A percentile compares a stretch with the other conserved stretches of the same genome.
These are phyloP conservation scores for Phylloboletellus chloephorus DNA, from an alignment of 1,284 basidiomycete genomes.

Conservation along the genomic window DNA sequence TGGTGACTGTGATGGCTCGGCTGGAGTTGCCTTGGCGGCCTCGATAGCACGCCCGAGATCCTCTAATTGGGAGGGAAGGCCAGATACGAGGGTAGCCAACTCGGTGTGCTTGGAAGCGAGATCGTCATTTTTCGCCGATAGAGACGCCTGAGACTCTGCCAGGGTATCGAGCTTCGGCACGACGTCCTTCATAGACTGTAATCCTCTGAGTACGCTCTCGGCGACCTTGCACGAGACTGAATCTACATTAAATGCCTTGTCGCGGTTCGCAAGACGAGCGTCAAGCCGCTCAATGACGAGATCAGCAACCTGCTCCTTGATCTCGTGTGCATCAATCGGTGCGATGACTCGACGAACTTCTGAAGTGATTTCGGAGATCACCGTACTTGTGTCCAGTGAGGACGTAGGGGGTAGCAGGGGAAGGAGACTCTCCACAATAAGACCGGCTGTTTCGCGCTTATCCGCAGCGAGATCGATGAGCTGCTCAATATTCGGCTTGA, in stretches of 20 bases:
- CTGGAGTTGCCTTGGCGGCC: not conserved
- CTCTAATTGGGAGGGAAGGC: conserved; percentile 40
- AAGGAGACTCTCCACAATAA: conserved; percentile 69
- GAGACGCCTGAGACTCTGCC: conserved; percentile 38
- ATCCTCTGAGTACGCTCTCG: conserved; percentile 45
- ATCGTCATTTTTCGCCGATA: conserved; percentile 38
- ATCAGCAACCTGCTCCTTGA: conserved; percentile 81
- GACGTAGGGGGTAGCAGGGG: conserved; percentile 53
- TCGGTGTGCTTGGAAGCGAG: conserved; percentile 32
- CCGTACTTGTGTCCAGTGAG: conserved; percentile 49
- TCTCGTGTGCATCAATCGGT: conserved; percentile 73
- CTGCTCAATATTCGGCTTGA: conserved; percentile 81
- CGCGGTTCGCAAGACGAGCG: conserved; percentile 68
- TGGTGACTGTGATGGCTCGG: conserved; percentile 18
- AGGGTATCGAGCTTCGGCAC: conserved; percentile 38
- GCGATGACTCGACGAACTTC: conserved; percentile 67
- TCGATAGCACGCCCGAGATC: conserved; percentile 40
- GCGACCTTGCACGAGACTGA: conserved; percentile 49
- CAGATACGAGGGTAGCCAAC: conserved; percentile 36
- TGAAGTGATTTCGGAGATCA: conserved; percentile 53
- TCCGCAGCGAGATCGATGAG: conserved; percentile 81
- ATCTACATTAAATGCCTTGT: conserved; percentile 63
- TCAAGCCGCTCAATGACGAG: conserved; percentile 78
- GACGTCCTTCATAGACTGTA: conserved; percentile 44
- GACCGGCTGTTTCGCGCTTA: conserved; percentile 74